These are phyloP conservation scores for Teratosphaeria epicoccoides DNA, from an alignment of 2,329 filamentous ascomycete species.

Conservation along the genomic window DNA sequence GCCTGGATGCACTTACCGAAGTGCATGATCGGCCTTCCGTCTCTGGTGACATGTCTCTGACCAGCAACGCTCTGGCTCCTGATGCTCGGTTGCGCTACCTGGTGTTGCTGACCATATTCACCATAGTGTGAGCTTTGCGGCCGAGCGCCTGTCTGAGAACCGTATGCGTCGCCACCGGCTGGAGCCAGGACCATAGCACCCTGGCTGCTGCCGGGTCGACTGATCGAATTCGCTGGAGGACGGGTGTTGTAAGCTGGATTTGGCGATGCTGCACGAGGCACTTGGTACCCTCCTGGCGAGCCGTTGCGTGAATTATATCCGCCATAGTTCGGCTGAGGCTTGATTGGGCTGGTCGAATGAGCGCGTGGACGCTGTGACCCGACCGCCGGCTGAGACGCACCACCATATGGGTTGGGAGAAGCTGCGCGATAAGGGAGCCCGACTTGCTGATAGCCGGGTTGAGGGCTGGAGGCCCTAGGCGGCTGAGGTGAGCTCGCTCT, in stretches of 20 bases:
- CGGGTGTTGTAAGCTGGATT: conserved; percentile 27
- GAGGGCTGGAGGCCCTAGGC: conserved; percentile 46
- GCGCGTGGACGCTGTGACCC: conserved; percentile 21
- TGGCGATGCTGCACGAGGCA: conserved; percentile 29
- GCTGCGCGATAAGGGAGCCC: conserved; percentile 29
- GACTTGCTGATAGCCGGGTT: conserved; percentile 37
- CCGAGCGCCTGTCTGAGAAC: conserved; percentile 30
- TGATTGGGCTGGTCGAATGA: conserved; percentile 33
- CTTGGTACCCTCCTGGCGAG: conserved; percentile 29
- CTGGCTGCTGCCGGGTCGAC: conserved; percentile 26
- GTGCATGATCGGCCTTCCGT: conserved; percentile 80
- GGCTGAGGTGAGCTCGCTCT: conserved; percentile 57
- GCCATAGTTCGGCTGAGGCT: conserved; percentile 26
- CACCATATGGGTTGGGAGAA: conserved; percentile 55
- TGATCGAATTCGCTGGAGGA: conserved; percentile 20
- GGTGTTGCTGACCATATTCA: conserved; percentile 22
- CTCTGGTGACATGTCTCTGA: conserved; percentile 75
- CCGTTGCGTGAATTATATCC: conserved; percentile 28
- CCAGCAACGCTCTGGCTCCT: conserved; percentile 76
- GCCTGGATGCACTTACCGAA: conserved; percentile 62
- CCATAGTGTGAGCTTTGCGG: conserved; percentile 37
- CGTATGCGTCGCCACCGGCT: conserved; percentile 28
- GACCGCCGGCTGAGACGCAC: conserved; percentile 15
- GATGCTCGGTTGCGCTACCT: conserved; percentile 33
- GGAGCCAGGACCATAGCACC: conserved; percentile 34